A percentile compares a stretch with the other conserved stretches of the same genome.
Evolutionary conservation across 2,329 filamentous ascomycete genomes (phyloP).

Genomic region (Aspergillus ustus): DNA sequence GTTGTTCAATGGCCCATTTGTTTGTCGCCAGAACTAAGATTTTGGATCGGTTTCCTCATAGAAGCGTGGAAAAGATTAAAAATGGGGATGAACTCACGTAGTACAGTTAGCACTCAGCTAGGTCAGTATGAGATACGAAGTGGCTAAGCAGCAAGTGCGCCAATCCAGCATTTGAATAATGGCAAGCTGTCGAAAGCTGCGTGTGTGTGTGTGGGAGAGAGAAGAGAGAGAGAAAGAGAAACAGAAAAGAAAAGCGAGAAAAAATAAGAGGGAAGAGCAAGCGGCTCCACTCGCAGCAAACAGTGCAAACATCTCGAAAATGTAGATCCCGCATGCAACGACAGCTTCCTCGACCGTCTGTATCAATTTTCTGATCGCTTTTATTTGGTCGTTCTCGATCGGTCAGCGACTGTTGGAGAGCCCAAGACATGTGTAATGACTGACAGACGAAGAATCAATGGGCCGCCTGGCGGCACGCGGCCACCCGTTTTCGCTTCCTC

Average conservation of each 20-base stretch:
- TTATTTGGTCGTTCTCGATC: slow-evolving; percentile 13
- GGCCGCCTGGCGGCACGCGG: slow-evolving; percentile 75
- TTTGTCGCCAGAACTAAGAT: slow-evolving; percentile 57
- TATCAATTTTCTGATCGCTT: slow-evolving; percentile 8
- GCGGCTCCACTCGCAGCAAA: slow-evolving; percentile 37
- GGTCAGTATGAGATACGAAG: neutral
- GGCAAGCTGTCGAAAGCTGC: slow-evolving; percentile 12
- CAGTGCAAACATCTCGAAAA: slow-evolving; percentile 43
- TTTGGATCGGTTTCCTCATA: slow-evolving; percentile 59
- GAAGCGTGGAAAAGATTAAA: slow-evolving; percentile 16
- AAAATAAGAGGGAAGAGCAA: slow-evolving; percentile 23
- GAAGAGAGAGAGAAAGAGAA: slow-evolving; percentile 28
- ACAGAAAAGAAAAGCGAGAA: slow-evolving; percentile 26
- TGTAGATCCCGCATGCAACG: slow-evolving; percentile 38
- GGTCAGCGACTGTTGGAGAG: slow-evolving; percentile 13
- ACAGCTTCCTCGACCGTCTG: slow-evolving; percentile 13
- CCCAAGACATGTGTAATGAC: slow-evolving; percentile 59
- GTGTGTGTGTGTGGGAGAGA: slow-evolving; percentile 24
- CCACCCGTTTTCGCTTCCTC: slow-evolving; percentile 69
- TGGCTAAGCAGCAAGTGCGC: neutral
- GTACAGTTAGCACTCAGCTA: slow-evolving; percentile 23
- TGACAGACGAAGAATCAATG: slow-evolving; percentile 89
- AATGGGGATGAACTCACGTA: slow-evolving; percentile 31
- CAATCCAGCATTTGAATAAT: slow-evolving; percentile 30
- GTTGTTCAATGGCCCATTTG: slow-evolving; percentile 62